Evolutionary conservation across 345 rosid genomes (phyloP), one percentile per base, ranked within the genome.

Genomic region (Punica granatum): DNA sequence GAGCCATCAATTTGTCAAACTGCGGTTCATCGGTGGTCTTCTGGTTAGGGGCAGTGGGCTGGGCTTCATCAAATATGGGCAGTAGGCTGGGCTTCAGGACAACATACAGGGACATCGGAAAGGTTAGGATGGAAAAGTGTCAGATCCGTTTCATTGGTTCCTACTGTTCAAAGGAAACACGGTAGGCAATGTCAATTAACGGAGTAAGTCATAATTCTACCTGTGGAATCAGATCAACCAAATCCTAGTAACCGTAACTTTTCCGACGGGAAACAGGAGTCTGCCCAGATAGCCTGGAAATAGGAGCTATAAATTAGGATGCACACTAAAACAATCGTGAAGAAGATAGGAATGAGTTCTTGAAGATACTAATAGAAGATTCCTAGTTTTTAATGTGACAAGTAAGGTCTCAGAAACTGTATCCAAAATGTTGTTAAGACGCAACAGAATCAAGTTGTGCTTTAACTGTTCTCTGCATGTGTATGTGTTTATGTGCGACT

Each of bases 11-110:
- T 72, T 69, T 79, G 85, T 74, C 86, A 84, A 79, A 75, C 70
- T 73, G 85, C 79, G 84, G 96, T 87, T 87, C 92, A 86, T 86
- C 88, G 72, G 86, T 85, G 88, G 89, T 92, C 99, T 87, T 92
- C 99, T 69, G 73, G 89, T 81, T 86, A 81, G 80, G 91, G 85
- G 92, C 80, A 68, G 41, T 63, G 67, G 88, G 93, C 97, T 83
- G 67, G 88, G 93, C 97, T 83, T 87, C 96, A 83, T 81, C 85
- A 41, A 82, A 82, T 78, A 78, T 85, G 70, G 86, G 82, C 86
- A 72, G 87, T 81, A 80, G 89, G 66, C 81, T 88, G 74, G 86
- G 92, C 98, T 80, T 89, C 98, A 80, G 97, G 98, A 88, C 87
- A 79, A 82, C 64, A 67, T 67, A 77, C 68, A 79, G 85, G 90